Percentiles rank a stretch among this genome's conserved stretches.
Conservation (phyloP, 345 rosid species). For the Rhizophora mangle region DNA sequence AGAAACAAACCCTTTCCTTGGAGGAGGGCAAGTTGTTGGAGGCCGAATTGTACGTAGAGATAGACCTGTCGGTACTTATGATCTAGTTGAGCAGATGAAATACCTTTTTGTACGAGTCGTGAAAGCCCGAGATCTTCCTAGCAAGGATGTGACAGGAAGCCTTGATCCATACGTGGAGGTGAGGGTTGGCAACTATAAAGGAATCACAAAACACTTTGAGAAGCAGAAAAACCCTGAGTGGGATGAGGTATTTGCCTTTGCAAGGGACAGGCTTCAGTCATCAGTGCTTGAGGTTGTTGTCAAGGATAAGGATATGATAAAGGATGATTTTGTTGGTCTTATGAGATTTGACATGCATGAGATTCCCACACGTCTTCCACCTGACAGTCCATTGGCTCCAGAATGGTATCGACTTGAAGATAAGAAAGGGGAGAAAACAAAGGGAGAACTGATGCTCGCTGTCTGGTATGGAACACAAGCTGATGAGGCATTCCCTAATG, state of each 20-base stretch:
- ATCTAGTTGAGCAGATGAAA: constrained; percentile 34
- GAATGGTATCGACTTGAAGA: constrained; percentile 34
- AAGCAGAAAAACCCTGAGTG: constrained; percentile 29
- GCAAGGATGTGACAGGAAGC: constrained; percentile 28
- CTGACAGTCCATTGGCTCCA: constrained; percentile 36
- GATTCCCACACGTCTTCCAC: constrained; percentile 30
- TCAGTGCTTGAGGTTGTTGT: constrained; percentile 29
- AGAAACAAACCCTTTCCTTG: constrained; percentile 33
- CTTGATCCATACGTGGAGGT: constrained; percentile 36
- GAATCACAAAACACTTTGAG: constrained; percentile 25
- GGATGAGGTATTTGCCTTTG: constrained; percentile 36
- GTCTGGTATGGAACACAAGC: constrained; percentile 36
- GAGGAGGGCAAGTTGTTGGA: constrained; percentile 47
- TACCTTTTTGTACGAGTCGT: constrained; percentile 27
- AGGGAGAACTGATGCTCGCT: constrained; percentile 32
- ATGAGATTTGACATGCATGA: constrained; percentile 28
- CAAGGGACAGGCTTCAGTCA: constrained; percentile 28
- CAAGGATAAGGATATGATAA: constrained; percentile 28
- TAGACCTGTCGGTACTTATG: constrained; percentile 25
- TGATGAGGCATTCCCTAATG: constrained; percentile 34
- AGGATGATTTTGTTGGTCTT: constrained; percentile 30
- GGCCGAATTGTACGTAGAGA: constrained; percentile 55
- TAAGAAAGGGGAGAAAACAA: constrained; percentile 26
- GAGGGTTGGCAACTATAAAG: constrained; percentile 33
- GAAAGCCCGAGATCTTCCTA: constrained; percentile 31